A percentile compares a stretch with the other conserved stretches of the same genome.
Conservation (phyloP, 2,329 filamentous ascomycete species). For the Blumeriella jaapii region DNA sequence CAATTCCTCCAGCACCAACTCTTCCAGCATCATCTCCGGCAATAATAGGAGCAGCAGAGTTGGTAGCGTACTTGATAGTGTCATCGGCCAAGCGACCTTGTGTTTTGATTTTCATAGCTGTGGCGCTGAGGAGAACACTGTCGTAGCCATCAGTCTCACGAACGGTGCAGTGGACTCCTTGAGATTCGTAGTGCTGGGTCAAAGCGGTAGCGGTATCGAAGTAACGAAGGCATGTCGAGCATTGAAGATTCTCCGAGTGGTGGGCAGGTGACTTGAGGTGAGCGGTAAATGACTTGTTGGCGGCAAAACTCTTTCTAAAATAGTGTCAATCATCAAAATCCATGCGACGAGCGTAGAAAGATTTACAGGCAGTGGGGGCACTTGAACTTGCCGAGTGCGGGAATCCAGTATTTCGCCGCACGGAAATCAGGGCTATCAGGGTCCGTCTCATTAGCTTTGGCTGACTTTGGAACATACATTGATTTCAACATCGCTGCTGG, state of each 20-base stretch:
- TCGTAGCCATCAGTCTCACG: constrained; percentile 32
- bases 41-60: background rate
- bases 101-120: constrained; percentile 26
- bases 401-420: constrained; percentile 12
- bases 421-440: constrained; percentile 16
- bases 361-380: constrained; percentile 25
- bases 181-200: constrained; percentile 38
- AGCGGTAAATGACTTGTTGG: constrained; percentile 10
- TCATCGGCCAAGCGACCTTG: constrained; percentile 27
- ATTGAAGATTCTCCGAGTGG: constrained; percentile 28
- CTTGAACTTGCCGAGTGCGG: constrained; percentile 17
- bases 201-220: constrained; percentile 35
- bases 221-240: constrained; percentile 33
- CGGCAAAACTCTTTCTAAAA: constrained; percentile 10
- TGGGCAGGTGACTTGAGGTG: constrained; percentile 38
- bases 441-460: constrained; percentile 7
- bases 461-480: background rate
- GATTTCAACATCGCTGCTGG: too few species aligned
- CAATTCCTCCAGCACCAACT: too few species aligned
- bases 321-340: background rate
- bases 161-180: constrained; percentile 32
- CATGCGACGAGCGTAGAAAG: background rate
- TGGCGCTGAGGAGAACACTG: constrained; percentile 30
- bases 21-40: too few species aligned
- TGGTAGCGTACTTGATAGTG: constrained; percentile 27